Percentiles rank a stretch among this genome's conserved stretches.
Conservation (phyloP, 2,329 filamentous ascomycete species). For the Seiridium cupressi region DNA sequence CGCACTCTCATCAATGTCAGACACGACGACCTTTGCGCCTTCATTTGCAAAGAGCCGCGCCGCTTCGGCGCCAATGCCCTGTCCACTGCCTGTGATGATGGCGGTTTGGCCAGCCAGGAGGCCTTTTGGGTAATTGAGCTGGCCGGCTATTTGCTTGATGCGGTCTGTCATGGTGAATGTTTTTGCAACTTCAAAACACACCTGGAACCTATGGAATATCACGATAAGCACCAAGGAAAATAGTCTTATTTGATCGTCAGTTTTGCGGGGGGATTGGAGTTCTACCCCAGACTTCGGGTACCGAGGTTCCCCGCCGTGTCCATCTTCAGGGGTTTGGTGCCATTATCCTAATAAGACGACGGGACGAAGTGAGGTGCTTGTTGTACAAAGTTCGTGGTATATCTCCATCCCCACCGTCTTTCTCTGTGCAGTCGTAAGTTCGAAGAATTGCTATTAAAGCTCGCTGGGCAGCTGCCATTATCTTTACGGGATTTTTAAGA, state of each 20-base stretch:
- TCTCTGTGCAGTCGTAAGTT: too few species aligned
- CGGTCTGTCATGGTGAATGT: slow-evolving; percentile 49
- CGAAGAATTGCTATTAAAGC: too few species aligned
- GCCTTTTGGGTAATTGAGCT: slow-evolving; percentile 80
- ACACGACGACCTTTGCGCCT: slow-evolving; percentile 79
- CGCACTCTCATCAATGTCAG: slow-evolving; percentile 75
- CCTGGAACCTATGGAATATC: too few species aligned
- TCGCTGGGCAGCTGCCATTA: too few species aligned
- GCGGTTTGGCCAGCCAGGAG: slow-evolving; percentile 77
- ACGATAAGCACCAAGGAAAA: neutral
- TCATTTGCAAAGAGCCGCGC: slow-evolving; percentile 83
- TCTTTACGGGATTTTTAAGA: too few species aligned
- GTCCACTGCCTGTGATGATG: slow-evolving; percentile 83
- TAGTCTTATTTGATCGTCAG: neutral
- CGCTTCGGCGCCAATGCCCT: slow-evolving; percentile 85
- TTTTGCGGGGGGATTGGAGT: slow-evolving; percentile 4
- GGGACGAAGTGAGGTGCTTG: neutral
- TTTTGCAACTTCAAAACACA: neutral
- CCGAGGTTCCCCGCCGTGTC: slow-evolving; percentile 9
- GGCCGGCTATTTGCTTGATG: slow-evolving; percentile 68
- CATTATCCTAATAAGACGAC: neutral
- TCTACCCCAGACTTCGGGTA: slow-evolving; percentile 5
- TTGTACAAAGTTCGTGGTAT: neutral
- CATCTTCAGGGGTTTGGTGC: neutral
- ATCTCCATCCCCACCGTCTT: too few species aligned